Evolutionary conservation across 768 basidiomycete genomes (phyloP).

Genomic region (Termitomyces sp.): DNA sequence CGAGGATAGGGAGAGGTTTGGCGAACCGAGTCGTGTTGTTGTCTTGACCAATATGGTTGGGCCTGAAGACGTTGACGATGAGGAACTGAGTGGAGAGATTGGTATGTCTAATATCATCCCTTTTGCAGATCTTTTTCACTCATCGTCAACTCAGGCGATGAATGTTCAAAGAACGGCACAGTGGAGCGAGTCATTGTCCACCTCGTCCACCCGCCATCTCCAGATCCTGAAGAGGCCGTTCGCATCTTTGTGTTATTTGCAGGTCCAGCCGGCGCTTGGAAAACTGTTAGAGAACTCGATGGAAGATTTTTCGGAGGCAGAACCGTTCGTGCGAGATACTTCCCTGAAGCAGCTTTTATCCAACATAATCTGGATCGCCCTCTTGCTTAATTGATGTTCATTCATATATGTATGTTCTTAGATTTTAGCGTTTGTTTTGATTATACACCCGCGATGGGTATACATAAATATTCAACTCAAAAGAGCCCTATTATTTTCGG

Average conservation of each 20-base stretch:
- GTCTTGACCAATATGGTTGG: slow-evolving; percentile 89
- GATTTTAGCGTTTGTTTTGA: slow-evolving; percentile 13
- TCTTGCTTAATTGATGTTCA: slow-evolving; percentile 21
- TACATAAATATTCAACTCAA: slow-evolving; percentile 6
- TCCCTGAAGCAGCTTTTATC: slow-evolving; percentile 53
- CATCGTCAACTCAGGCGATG: slow-evolving; percentile 62
- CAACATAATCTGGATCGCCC: slow-evolving; percentile 44
- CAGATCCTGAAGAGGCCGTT: slow-evolving; percentile 71
- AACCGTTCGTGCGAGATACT: slow-evolving; percentile 78
- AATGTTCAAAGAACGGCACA: slow-evolving; percentile 86
- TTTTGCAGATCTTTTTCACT: neutral
- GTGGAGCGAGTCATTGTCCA: slow-evolving; percentile 90
- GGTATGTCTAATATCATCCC: slow-evolving; percentile 38
- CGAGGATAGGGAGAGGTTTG: slow-evolving; percentile 78
- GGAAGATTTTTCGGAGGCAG: slow-evolving; percentile 90
- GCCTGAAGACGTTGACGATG: slow-evolving; percentile 78
- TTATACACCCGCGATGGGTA: slow-evolving; percentile 6
- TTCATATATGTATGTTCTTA: neutral
- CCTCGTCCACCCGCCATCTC: slow-evolving; percentile 59
- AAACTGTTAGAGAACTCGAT: slow-evolving; percentile 89
- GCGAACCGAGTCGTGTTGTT: slow-evolving; percentile 86
- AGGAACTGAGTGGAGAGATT: slow-evolving; percentile 81
- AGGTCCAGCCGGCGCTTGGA: slow-evolving; percentile 93
- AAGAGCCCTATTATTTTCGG: slow-evolving; percentile 3
- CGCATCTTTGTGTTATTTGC: slow-evolving; percentile 90